Evolutionary conservation across 129 eudicot species (phyloP), one percentile per base, ranked within the genome.

Genomic region (Flaveria ramosissima): DNA sequence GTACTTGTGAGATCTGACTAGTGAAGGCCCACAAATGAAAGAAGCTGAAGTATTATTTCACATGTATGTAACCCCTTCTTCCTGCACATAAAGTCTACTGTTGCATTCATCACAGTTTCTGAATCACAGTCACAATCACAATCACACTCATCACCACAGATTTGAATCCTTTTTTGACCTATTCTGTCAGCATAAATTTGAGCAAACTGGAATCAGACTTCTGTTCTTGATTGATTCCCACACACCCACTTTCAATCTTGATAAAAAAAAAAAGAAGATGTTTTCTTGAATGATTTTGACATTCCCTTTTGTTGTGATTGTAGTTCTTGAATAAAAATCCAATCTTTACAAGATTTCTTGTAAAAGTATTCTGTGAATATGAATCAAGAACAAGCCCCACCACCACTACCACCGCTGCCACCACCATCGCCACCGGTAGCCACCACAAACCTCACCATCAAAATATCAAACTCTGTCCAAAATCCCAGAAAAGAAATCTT

Each of bases 401-500:
- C 80, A 17, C 70, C 69, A 20, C 71, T 32, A n/a, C 77, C 69
- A 59, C 41, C 70, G 14, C 70, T 23, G 46, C 89, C 48, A n/a
- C 69, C 69, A 59, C 41, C 70, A 36, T 70, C 36, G 36, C 89
- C 32, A 30, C 77, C 70, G 17, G 85, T 51, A 30, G 75, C 79
- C 52, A 80, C 87, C 62, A 83, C 53, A 42, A 46, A 88, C 70
- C 97, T 92, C 66, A 92, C 92, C 63, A 88, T 92, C 83, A 92
- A 89, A 74, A 83, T 80, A 81, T 73, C 92, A 4, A 84, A 68
- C 77, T 70, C 86, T 24, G 16, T 76, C 48, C 84, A 83, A 24
- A 83, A 81, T 30, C 81, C 82, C 20, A 75, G 80, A n/a, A 82
- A 76, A 70, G 79, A 82, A 43, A 76, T 77, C 77, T 21, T 74